phyloP scores from a whole-genome alignment of 495 filamentous ascomycete genomes.

The Apiosordaria backusii region DNA sequence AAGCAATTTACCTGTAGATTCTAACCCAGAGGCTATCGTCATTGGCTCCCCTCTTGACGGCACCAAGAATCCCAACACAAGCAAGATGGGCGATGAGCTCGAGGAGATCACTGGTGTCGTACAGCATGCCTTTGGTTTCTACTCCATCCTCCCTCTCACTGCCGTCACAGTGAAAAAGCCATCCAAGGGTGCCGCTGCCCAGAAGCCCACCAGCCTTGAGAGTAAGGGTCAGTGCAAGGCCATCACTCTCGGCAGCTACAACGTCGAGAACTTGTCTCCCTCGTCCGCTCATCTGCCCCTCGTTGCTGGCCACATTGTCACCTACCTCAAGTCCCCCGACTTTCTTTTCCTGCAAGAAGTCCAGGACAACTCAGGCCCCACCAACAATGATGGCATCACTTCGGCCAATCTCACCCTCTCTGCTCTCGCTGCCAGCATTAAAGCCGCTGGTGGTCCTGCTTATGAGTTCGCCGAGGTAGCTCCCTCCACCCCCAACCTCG shows the following conservation, averaged over 20 bases:
- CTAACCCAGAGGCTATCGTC: constrained; percentile 60
- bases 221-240: constrained; percentile 46
- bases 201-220: constrained; percentile 39
- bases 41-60: constrained; percentile 58
- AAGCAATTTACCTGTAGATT: constrained; percentile 39
- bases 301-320: constrained; percentile 54
- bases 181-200: constrained; percentile 32
- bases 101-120: constrained; percentile 58
- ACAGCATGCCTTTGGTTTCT: constrained; percentile 56
- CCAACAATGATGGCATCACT: constrained; percentile 46
- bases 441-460: constrained; percentile 30
- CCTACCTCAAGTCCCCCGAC: constrained; percentile 50
- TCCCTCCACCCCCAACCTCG: constrained; percentile 41
- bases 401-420: constrained; percentile 46
- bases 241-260: constrained; percentile 56
- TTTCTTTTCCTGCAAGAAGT: constrained; percentile 59
- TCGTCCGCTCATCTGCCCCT: constrained; percentile 41
- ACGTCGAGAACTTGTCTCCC: constrained; percentile 58
- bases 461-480: constrained; percentile 51
- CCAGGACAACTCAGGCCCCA: constrained; percentile 55
- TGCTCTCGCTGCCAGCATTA: constrained; percentile 43
- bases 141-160: constrained; percentile 55
- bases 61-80: constrained; percentile 49
- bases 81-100: constrained; percentile 54
- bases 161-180: constrained; percentile 38